Evolutionary conservation across 805 yeast species (phyloP), one percentile per base, ranked within the genome.

Genomic region (Spathaspora sp.): DNA sequence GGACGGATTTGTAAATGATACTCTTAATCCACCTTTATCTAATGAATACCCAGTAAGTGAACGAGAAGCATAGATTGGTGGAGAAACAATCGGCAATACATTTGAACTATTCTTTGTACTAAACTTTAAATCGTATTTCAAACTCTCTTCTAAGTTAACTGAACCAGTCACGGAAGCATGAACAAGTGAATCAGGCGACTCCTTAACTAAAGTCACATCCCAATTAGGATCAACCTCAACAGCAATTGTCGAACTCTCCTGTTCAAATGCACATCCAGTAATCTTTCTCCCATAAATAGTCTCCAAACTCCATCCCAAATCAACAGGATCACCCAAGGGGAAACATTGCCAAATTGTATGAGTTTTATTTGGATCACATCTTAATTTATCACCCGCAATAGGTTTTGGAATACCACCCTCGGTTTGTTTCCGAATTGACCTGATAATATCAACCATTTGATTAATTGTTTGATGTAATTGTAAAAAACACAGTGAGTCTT

Each of bases 31-130:
- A 52, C 98, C 98, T 53, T 82, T 78, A 61, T 90, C 97, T 64
- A 88, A 96, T 1, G 97, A 91, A 62, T 86, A 86, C 0, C 98
- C 97, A 0, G 97, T 89, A 49, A 93, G 77, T 0, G 97, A 88
- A 54, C 99, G 79, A 18, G 94, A 86, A 0, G 87, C 96, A 50
- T 64, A 66, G 2, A 94, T 71, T 1, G 94, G 94, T 0, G 89
- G 87, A 1, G 61, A 55, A 1, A 62, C 66, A 0, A 73, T 55
- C 0, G 74, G 70, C 1, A 66, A 60, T 2, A 81, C 76, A 1
- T 64, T 54, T 0, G 75, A 58, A 8, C 87, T 77, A 54, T 85
- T 70, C 0, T 62, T 55, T 0, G 91, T 69, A 3, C 55, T 55
- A 55, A 83, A 72, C 5, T 53, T 56, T 46, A 82, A 49, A 54